phyloP scores from a whole-genome alignment of 371 early-diverging fungal species.

The Mortierella sp. region DNA sequence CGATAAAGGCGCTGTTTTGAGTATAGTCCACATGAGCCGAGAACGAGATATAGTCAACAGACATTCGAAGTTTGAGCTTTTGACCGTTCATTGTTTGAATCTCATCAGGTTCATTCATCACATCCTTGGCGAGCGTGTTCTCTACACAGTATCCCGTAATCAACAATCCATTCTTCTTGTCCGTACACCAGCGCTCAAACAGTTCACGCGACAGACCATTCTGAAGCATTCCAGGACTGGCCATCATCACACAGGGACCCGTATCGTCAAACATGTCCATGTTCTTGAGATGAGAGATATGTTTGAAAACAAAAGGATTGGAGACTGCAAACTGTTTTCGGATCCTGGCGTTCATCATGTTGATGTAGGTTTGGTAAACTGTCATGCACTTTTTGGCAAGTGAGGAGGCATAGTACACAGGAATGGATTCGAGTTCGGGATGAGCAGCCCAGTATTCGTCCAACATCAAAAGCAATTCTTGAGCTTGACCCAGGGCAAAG shows the following conservation, averaged over 20 bases:
- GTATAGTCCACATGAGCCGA: slow-evolving; percentile 99
- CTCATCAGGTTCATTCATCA: slow-evolving; percentile 96
- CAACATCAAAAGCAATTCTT: slow-evolving; percentile 98
- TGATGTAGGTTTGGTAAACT: slow-evolving; percentile 99
- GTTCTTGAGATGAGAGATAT: slow-evolving; percentile 94
- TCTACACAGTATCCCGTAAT: slow-evolving; percentile 99
- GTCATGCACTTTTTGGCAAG: slow-evolving; percentile 99
- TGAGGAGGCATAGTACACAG: slow-evolving; percentile 98
- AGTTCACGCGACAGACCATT: slow-evolving; percentile 98
- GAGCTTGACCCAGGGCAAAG: slow-evolving; percentile 99
- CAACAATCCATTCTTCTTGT: slow-evolving; percentile 95
- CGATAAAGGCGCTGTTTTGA: slow-evolving; percentile 99
- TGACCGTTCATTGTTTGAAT: slow-evolving; percentile 91
- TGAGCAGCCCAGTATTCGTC: slow-evolving; percentile 99
- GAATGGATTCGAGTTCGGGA: slow-evolving; percentile 94
- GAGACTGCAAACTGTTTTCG: slow-evolving; percentile 90
- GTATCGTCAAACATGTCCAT: slow-evolving; percentile 97
- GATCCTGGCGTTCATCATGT: slow-evolving; percentile 99
- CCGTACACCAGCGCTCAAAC: slow-evolving; percentile 98
- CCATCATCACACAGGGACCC: slow-evolving; percentile 99
- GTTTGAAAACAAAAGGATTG: slow-evolving; percentile 99
- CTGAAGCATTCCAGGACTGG: slow-evolving; percentile 99
- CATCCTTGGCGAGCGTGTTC: slow-evolving; percentile 97
- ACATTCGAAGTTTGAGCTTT: slow-evolving; percentile 89
- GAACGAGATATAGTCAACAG: slow-evolving; percentile 99